Evolutionary conservation across 139 green algal species (phyloP).

Genomic region (Picochlorum costavermella): DNA sequence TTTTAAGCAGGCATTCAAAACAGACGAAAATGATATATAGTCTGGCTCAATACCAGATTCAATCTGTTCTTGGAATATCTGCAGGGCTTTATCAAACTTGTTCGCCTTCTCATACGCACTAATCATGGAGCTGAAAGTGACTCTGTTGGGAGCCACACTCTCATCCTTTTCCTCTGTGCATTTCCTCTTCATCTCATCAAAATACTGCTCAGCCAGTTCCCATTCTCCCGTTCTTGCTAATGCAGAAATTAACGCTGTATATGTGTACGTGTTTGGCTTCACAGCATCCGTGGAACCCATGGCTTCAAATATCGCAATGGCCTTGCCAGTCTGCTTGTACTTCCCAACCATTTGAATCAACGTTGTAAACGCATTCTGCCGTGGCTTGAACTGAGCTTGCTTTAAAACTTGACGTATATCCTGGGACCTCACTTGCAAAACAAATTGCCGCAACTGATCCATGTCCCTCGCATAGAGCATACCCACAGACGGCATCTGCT

Average conservation of each 20-base stretch:
- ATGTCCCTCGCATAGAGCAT: not conserved
- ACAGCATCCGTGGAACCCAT: conserved; percentile 12
- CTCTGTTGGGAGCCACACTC: conserved; percentile 31
- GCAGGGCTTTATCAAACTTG: conserved; percentile 30
- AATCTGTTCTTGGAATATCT: conserved; percentile 40
- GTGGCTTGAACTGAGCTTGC: conserved; percentile 16
- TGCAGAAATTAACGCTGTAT: conserved; percentile 26
- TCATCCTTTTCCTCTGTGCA: conserved; percentile 9
- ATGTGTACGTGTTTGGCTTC: conserved; percentile 30
- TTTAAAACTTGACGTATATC: not conserved
- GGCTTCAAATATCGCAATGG: conserved; percentile 32
- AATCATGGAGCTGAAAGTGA: conserved; percentile 49
- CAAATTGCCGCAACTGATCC: conserved; percentile 2
- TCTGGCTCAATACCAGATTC: conserved; percentile 32
- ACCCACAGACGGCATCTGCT: not conserved
- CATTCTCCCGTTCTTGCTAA: conserved; percentile 27
- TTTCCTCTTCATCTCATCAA: conserved; percentile 30
- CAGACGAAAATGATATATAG: conserved; percentile 34
- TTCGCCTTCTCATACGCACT: conserved; percentile 32
- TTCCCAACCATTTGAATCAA: conserved; percentile 35
- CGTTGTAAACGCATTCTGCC: conserved; percentile 35
- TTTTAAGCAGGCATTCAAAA: conserved; percentile 39
- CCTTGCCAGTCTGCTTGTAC: conserved; percentile 26
- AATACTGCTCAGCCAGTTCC: conserved; percentile 32
- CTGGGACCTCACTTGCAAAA: not conserved